A percentile compares a stretch with the other conserved stretches of the same genome.
These are phyloP conservation scores for Ustilago sp. DNA, from an alignment of 1,284 basidiomycete species.

Conservation along the genomic window DNA sequence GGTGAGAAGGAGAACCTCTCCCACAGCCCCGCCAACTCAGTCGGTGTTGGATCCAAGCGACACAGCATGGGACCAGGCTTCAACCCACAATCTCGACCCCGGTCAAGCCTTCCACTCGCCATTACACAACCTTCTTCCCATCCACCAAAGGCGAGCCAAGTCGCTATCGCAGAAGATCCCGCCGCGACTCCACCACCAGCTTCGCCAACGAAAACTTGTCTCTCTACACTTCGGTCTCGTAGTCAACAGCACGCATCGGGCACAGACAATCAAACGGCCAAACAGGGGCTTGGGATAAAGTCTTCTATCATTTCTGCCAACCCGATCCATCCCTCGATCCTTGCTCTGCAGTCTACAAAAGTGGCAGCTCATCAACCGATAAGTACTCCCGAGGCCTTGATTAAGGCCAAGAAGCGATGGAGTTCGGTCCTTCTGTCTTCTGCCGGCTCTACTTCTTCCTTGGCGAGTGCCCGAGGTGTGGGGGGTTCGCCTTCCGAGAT, in stretches of 20 bases:
- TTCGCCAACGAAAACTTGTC: slow-evolving; percentile 21
- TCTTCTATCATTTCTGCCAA: slow-evolving; percentile 40
- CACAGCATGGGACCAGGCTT: slow-evolving; percentile 11
- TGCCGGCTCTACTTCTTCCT: slow-evolving; percentile 10
- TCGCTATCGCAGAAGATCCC: background rate
- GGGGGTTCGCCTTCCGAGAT: slow-evolving; percentile 13
- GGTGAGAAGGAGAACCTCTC: slow-evolving; percentile 37
- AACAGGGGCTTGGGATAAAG: slow-evolving; percentile 33
- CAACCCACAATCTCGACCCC: slow-evolving; percentile 4
- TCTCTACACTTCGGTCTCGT: slow-evolving; percentile 23
- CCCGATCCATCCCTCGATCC: slow-evolving; percentile 35
- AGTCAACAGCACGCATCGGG: slow-evolving; percentile 5
- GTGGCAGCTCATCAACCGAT: slow-evolving; percentile 28
- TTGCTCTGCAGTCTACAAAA: slow-evolving; percentile 26
- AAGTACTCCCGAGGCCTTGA: slow-evolving; percentile 43
- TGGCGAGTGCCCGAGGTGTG: background rate
- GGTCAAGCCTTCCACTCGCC: slow-evolving; percentile 33
- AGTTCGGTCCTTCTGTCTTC: slow-evolving; percentile 34
- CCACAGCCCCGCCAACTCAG: background rate
- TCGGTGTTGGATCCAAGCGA: slow-evolving; percentile 4
- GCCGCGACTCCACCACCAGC: background rate
- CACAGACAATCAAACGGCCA: slow-evolving; percentile 8
- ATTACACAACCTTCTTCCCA: slow-evolving; percentile 16
- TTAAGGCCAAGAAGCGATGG: slow-evolving; percentile 43
- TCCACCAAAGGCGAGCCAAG: background rate